Conservation (phyloP, 129 eudicot species). For the Lactuca sativa region DNA sequence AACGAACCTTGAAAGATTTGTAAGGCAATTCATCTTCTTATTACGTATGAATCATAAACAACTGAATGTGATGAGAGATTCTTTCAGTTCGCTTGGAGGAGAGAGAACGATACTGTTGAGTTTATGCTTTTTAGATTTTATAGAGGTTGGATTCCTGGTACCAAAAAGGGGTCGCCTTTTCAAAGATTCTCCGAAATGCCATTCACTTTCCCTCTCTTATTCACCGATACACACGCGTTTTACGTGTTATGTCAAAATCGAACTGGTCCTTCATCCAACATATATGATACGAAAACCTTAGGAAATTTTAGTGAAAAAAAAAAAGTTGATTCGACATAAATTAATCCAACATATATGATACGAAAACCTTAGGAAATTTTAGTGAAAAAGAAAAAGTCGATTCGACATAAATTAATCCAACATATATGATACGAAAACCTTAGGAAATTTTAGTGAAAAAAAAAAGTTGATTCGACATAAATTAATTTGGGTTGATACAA, state of each 20-base stretch:
- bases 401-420: not conserved
- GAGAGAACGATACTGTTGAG: constrained; percentile 14
- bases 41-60: not conserved
- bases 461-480: too few species aligned
- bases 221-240: constrained; percentile 8
- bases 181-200: constrained; percentile 34
- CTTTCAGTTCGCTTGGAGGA: constrained; percentile 20
- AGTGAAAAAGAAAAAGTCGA: too few species aligned
- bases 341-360: too few species aligned
- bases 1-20: constrained; percentile 60
- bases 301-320: too few species aligned
- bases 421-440: too few species aligned
- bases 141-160: not conserved
- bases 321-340: too few species aligned
- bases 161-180: constrained; percentile 17
- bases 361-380: too few species aligned
- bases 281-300: too few species aligned
- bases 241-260: not conserved
- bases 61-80: constrained; percentile 5
- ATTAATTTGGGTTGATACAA: too few species aligned
- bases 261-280: constrained; percentile 6
- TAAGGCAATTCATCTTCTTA: constrained; percentile 67
- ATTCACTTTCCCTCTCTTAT: constrained; percentile 7
- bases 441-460: too few species aligned
- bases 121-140: not conserved